Percentiles rank a stretch among this genome's conserved stretches.
phyloP scores from a whole-genome alignment of 2,329 filamentous ascomycete genomes.

The Diplocarpon rosae region DNA sequence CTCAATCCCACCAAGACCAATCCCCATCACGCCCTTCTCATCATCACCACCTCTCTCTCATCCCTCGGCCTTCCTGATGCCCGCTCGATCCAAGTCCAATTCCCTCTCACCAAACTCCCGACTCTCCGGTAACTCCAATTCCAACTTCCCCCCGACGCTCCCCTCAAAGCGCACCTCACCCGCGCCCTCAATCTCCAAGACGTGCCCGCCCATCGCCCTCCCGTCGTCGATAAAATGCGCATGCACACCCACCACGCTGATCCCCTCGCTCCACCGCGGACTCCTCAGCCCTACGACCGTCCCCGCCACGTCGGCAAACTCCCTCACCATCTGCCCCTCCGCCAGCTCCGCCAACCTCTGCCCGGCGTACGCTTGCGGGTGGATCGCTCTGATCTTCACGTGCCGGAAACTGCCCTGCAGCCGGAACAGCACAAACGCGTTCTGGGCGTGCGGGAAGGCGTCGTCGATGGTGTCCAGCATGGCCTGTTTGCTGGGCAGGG shows the following conservation, averaged over 20 bases:
- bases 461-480: slow-evolving; percentile 3
- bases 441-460: slow-evolving; percentile 17
- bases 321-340: slow-evolving; percentile 30
- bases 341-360: slow-evolving; percentile 28
- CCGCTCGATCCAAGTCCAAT: neutral
- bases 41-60: neutral
- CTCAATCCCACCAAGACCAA: no score
- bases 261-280: slow-evolving; percentile 10
- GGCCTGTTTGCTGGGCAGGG: slow-evolving; percentile 18
- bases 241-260: slow-evolving; percentile 14
- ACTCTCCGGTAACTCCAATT: neutral
- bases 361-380: slow-evolving; percentile 24
- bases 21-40: no score
- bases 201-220: slow-evolving; percentile 30
- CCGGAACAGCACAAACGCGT: slow-evolving; percentile 25
- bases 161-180: slow-evolving; percentile 3
- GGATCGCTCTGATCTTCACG: slow-evolving; percentile 24
- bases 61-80: slow-evolving; percentile 1
- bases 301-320: slow-evolving; percentile 29
- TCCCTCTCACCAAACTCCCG: slow-evolving; percentile 1
- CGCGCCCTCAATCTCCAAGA: slow-evolving; percentile 29
- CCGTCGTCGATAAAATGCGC: slow-evolving; percentile 13
- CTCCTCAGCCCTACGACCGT: slow-evolving; percentile 33
- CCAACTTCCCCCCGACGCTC: neutral
- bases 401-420: slow-evolving; percentile 20